Evolutionary conservation across 1,284 basidiomycete species (phyloP).

Genomic region (Heimioporus retisporus): DNA sequence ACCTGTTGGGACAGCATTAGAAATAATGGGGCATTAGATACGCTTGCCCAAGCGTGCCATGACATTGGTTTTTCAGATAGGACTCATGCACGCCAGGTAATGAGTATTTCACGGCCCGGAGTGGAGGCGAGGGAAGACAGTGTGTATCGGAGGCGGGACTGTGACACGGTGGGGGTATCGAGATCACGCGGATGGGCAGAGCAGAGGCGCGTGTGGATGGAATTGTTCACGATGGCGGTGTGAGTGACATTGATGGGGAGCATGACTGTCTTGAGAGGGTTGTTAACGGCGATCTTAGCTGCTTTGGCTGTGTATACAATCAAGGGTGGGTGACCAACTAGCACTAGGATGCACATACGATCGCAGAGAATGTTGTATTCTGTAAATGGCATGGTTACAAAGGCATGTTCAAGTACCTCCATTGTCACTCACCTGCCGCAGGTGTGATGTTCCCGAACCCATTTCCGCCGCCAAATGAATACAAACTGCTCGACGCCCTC

Average conservation of each 20-base stretch:
- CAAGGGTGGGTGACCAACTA: neutral
- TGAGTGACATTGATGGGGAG: conserved; percentile 90
- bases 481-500: conserved; percentile 79
- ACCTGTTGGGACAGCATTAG: too few species aligned
- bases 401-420: conserved; percentile 12
- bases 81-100: too few species aligned
- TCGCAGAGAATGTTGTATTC: conserved; percentile 90
- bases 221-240: conserved; percentile 74
- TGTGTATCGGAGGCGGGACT: conserved; percentile 73
- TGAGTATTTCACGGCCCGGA: too few species aligned
- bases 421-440: conserved; percentile 65
- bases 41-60: too few species aligned
- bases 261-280: conserved; percentile 68
- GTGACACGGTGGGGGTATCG: conserved; percentile 34
- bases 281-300: conserved; percentile 80
- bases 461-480: conserved; percentile 93
- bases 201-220: conserved; percentile 64
- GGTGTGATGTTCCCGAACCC: conserved; percentile 84
- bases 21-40: too few species aligned
- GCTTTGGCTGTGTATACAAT: conserved; percentile 68
- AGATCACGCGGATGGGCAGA: conserved; percentile 44
- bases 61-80: too few species aligned
- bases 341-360: conserved; percentile 56
- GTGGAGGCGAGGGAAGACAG: conserved; percentile 79
- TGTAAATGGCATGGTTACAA: conserved; percentile 17